Conservation (phyloP, 768 basidiomycete genomes). For the Hericium alpestre region DNA sequence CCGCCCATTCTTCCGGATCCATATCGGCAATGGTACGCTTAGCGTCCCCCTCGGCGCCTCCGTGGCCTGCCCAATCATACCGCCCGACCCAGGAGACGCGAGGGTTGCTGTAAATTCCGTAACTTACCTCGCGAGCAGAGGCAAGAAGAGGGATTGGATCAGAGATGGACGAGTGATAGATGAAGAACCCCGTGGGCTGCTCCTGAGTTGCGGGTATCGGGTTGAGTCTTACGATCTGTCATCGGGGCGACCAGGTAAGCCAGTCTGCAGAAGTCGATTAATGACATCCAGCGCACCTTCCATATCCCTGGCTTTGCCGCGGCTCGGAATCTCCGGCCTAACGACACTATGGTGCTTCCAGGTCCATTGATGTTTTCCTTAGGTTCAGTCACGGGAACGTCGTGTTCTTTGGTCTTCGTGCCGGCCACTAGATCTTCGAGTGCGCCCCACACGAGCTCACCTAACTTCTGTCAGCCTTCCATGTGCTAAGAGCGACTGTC, state of each 20-base stretch:
- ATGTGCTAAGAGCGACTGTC: neutral
- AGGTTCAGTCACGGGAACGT: neutral
- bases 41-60: constrained; percentile 5
- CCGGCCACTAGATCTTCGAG: constrained; percentile 7
- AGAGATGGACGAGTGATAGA: constrained; percentile 7
- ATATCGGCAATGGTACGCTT: constrained; percentile 9
- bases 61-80: constrained; percentile 7
- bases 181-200: constrained; percentile 8
- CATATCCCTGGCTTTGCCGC: constrained; percentile 11
- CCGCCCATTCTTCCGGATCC: constrained; percentile 11
- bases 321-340: constrained; percentile 6
- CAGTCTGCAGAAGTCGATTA: neutral
- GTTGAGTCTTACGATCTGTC: constrained; percentile 8
- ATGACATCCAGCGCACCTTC: neutral
- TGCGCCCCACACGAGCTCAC: constrained; percentile 12
- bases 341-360: neutral
- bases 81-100: constrained; percentile 7
- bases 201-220: constrained; percentile 2
- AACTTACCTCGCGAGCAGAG: constrained; percentile 1
- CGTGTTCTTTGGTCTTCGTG: constrained; percentile 9
- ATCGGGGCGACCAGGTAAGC: neutral
- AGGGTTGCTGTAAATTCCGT: neutral
- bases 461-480: neutral
- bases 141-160: constrained; percentile 2
- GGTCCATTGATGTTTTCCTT: neutral